Evolutionary conservation across 78 protist species (phyloP).

Genomic region (Dictyostelium intermedium): DNA sequence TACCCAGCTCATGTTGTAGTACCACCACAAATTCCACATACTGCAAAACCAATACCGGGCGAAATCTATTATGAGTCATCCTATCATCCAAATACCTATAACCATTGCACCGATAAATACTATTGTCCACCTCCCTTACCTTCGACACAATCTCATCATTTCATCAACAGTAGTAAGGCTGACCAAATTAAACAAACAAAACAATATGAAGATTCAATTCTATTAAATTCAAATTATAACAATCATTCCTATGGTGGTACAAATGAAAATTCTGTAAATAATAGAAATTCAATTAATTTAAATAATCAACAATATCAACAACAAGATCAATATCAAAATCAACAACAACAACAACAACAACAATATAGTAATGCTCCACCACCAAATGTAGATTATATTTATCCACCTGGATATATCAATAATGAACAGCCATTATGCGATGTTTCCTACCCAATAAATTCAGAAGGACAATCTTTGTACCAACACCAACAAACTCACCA

Average conservation of each 20-base stretch:
- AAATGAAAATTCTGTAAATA: neutral
- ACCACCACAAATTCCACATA: neutral
- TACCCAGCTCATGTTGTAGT: neutral
- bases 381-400: neutral
- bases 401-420: neutral
- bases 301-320: neutral
- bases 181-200: neutral
- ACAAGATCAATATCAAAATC: neutral
- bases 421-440: neutral
- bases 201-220: constrained; percentile 6
- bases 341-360: neutral
- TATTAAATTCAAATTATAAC: neutral
- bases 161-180: neutral
- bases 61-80: neutral
- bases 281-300: neutral
- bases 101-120: neutral
- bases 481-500: neutral
- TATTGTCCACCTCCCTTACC: constrained; percentile 4
- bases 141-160: neutral
- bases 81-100: neutral
- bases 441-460: neutral
- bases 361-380: neutral
- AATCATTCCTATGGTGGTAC: neutral
- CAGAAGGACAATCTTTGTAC: neutral
- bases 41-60: neutral